These are phyloP conservation scores for Linnemannia schmuckeri DNA, from an alignment of 192 early-diverging fungal genomes.

Conservation along the genomic window DNA sequence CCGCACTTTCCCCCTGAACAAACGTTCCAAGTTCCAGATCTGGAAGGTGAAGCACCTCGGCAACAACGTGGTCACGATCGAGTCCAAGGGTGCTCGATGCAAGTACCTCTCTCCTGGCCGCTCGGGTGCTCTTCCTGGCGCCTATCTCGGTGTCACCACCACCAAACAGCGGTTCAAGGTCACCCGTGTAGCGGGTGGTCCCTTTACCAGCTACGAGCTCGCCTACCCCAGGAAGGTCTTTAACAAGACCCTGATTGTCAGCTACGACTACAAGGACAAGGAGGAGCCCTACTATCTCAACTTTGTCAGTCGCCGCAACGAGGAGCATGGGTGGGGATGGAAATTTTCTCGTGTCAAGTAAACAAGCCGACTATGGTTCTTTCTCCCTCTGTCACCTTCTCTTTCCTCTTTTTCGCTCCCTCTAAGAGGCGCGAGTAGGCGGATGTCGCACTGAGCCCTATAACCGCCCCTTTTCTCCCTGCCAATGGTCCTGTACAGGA, in stretches of 20 bases:
- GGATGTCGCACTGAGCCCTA: too few species aligned
- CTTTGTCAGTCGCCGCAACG: slow-evolving; percentile 1
- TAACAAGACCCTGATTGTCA: slow-evolving; percentile 22
- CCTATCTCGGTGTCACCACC: slow-evolving; percentile 24
- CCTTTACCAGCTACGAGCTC: slow-evolving; percentile 24
- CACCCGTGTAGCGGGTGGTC: slow-evolving; percentile 8
- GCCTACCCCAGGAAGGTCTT: slow-evolving; percentile 15
- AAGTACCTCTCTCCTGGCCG: slow-evolving; percentile 18
- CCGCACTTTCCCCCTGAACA: slow-evolving; percentile 6
- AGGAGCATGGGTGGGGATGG: slow-evolving; percentile 7
- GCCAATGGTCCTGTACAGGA: too few species aligned
- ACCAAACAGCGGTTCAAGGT: slow-evolving; percentile 18
- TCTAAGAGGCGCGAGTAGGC: too few species aligned
- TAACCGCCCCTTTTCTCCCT: too few species aligned
- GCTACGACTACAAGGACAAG: background rate
- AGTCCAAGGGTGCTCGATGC: slow-evolving; percentile 9
- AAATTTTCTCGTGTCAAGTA: slow-evolving; percentile 15
- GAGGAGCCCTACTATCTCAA: slow-evolving; percentile 21
- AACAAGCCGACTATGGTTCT: too few species aligned
- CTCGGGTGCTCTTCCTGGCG: slow-evolving; percentile 23
- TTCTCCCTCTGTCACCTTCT: too few species aligned
- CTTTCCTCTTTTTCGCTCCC: too few species aligned
- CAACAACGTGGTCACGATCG: slow-evolving; percentile 10
- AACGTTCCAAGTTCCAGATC: background rate
- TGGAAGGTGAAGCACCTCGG: slow-evolving; percentile 7